These are phyloP conservation scores for Fusarium torulosum DNA, from an alignment of 2,329 filamentous ascomycete species.

Conservation along the genomic window DNA sequence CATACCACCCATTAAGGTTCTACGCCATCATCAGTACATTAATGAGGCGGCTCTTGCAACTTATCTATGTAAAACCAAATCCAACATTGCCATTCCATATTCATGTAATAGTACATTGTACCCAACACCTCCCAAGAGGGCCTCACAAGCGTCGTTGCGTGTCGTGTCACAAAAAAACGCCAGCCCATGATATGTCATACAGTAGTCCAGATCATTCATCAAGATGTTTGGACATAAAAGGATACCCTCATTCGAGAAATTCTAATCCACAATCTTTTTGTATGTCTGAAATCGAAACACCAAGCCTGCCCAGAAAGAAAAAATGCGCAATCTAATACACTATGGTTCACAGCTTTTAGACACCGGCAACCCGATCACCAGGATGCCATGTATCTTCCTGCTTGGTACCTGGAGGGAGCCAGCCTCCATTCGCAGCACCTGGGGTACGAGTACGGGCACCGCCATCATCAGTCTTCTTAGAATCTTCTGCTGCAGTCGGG, in stretches of 20 bases:
- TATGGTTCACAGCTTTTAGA: constrained; percentile 22
- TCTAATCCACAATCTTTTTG: constrained; percentile 22
- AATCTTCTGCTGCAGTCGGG: constrained; percentile 57
- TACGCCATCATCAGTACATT: constrained; percentile 18
- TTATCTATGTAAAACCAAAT: constrained; percentile 36
- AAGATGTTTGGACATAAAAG: constrained; percentile 26
- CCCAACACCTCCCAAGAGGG: constrained; percentile 12
- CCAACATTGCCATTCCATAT: constrained; percentile 38
- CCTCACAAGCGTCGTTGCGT: constrained; percentile 10
- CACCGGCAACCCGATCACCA: constrained; percentile 52
- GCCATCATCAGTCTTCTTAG: constrained; percentile 69
- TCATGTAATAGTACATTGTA: constrained; percentile 44
- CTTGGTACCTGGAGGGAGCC: constrained; percentile 83
- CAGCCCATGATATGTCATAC: constrained; percentile 40
- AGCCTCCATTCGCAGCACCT: constrained; percentile 62
- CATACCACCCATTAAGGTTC: neutral
- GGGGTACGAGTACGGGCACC: constrained; percentile 55
- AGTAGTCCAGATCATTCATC: constrained; percentile 28
- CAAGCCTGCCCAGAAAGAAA: neutral
- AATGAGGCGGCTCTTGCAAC: constrained; percentile 18
- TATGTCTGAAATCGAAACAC: constrained; percentile 21
- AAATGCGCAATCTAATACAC: constrained; percentile 11
- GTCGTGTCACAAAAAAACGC: constrained; percentile 32
- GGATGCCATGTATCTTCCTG: constrained; percentile 85
- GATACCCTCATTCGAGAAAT: constrained; percentile 7